Percentiles rank a stretch among this genome's conserved stretches.
Conservation (phyloP, 2,329 filamentous ascomycete species). For the Lecanicillium sp. region DNA sequence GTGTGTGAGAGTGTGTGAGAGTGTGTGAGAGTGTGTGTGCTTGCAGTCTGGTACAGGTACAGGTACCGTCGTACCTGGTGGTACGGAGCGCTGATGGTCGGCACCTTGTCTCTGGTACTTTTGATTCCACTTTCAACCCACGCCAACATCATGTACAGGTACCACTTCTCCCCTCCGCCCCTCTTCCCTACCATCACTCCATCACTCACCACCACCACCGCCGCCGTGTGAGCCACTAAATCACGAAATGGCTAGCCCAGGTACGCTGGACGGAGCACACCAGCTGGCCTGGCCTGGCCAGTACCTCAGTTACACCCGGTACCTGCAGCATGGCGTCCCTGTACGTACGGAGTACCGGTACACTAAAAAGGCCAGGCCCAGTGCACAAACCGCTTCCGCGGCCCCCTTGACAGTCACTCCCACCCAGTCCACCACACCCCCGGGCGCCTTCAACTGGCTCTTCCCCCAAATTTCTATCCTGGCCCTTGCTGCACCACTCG, state of each 20-base stretch:
- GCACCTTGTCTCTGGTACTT: too few species aligned
- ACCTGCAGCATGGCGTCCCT: constrained; percentile 3
- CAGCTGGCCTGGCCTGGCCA: too few species aligned
- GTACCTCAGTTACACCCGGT: background rate
- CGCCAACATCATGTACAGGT: too few species aligned
- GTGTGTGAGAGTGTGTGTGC: too few species aligned
- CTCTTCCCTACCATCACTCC: too few species aligned
- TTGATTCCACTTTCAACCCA: too few species aligned
- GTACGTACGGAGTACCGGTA: background rate
- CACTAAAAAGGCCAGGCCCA: background rate
- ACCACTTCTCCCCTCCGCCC: background rate
- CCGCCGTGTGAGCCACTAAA: background rate
- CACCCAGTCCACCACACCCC: constrained; percentile 3
- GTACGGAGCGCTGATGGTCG: too few species aligned
- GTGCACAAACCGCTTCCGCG: constrained; percentile 6
- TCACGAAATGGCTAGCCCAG: background rate
- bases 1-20: too few species aligned
- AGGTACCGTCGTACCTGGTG: too few species aligned
- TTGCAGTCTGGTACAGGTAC: too few species aligned
- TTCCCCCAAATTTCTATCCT: constrained; percentile 1
- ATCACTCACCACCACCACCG: background rate
- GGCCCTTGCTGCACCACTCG: constrained; percentile 4
- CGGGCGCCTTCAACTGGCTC: constrained; percentile 5
- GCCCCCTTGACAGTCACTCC: constrained; percentile 1
- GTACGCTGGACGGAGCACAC: too few species aligned